These are phyloP conservation scores for Vitis riparia DNA, from an alignment of 164 flowering plant genomes.

Conservation along the genomic window DNA sequence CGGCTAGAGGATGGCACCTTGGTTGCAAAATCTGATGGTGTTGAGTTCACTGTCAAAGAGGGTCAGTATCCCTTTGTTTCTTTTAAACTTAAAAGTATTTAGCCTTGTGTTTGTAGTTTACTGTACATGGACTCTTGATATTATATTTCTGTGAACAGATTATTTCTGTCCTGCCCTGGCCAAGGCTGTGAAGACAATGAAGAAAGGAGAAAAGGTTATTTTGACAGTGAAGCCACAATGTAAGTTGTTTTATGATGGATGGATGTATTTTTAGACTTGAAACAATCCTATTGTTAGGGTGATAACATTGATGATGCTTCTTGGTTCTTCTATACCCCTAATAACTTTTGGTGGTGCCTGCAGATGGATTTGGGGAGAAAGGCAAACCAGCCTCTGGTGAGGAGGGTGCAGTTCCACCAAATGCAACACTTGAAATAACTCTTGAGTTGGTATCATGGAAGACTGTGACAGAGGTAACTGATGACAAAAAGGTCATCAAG, in stretches of 20 bases:
- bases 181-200: slow-evolving; percentile 92
- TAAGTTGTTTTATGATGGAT: slow-evolving; percentile 24
- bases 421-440: slow-evolving; percentile 57
- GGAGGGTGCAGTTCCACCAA: slow-evolving; percentile 76
- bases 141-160: slow-evolving; percentile 36
- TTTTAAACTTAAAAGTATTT: neutral
- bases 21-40: slow-evolving; percentile 70
- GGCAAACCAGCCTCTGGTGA: slow-evolving; percentile 66
- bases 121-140: neutral
- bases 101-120: too few species aligned
- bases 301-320: too few species aligned
- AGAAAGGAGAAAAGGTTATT: slow-evolving; percentile 84
- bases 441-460: slow-evolving; percentile 90
- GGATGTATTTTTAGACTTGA: too few species aligned
- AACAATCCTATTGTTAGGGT: too few species aligned
- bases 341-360: slow-evolving; percentile 4
- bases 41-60: slow-evolving; percentile 74
- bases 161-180: slow-evolving; percentile 81
- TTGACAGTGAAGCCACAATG: slow-evolving; percentile 92
- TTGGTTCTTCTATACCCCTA: neutral
- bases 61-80: slow-evolving; percentile 36
- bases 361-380: slow-evolving; percentile 93
- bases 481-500: slow-evolving; percentile 83
- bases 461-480: slow-evolving; percentile 76
- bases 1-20: slow-evolving; percentile 81